Conservation (phyloP, 2,329 filamentous ascomycete species). For the Aspergillus cejpii region DNA sequence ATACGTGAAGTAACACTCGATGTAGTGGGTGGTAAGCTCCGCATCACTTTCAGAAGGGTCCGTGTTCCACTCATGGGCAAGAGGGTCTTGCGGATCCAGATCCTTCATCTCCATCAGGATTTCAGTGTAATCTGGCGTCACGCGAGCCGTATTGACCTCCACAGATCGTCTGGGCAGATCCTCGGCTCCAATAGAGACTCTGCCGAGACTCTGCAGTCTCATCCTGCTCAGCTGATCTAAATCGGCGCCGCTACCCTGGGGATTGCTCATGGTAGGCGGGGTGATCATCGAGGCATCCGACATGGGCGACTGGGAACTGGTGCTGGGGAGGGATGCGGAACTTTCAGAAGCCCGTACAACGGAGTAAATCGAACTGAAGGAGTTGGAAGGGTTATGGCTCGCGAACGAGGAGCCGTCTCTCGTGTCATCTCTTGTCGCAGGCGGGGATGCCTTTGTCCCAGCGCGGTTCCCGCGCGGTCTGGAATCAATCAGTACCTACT, state of each 20-base stretch:
- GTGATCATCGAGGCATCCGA: constrained; percentile 27
- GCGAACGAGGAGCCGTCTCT: constrained; percentile 18
- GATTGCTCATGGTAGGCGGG: constrained; percentile 22
- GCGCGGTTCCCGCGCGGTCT: constrained; percentile 34
- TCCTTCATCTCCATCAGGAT: constrained; percentile 29
- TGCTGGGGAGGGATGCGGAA: constrained; percentile 26
- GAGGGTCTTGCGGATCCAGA: constrained; percentile 25
- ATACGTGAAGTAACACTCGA: constrained; percentile 53
- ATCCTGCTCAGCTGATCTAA: constrained; percentile 21
- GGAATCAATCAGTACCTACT: constrained; percentile 7
- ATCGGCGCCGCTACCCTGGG: constrained; percentile 24
- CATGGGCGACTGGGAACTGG: constrained; percentile 27
- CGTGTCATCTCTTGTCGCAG: constrained; percentile 18
- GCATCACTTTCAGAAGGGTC: constrained; percentile 52
- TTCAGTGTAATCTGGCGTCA: constrained; percentile 25
- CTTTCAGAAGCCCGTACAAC: constrained; percentile 27
- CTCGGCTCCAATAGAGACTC: constrained; percentile 14
- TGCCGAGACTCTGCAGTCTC: constrained; percentile 16
- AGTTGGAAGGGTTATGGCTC: constrained; percentile 16
- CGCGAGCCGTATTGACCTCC: constrained; percentile 9
- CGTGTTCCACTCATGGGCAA: constrained; percentile 40
- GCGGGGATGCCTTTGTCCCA: constrained; percentile 20
- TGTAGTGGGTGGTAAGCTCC: constrained; percentile 45
- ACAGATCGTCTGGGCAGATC: constrained; percentile 8
- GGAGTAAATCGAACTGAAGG: constrained; percentile 25